Conservation (phyloP, 345 rosid species). For the Eucalyptus curtisii region DNA sequence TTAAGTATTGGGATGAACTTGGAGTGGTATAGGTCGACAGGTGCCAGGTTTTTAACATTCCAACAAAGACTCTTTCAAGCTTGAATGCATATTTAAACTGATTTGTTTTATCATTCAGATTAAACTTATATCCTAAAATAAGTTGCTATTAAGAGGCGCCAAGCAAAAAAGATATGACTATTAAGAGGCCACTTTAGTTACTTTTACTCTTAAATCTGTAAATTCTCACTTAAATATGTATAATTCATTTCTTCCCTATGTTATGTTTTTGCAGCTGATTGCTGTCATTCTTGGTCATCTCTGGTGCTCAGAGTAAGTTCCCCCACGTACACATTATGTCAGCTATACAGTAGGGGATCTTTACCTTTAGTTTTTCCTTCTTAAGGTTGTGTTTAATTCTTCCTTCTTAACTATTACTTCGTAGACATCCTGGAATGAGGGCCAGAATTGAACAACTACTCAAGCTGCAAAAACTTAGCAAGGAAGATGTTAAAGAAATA, state of each 20-base stretch:
- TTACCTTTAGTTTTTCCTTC: background rate
- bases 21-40: background rate
- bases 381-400: background rate
- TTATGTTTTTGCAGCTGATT: slow-evolving; percentile 50
- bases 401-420: background rate
- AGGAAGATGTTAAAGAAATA: slow-evolving; percentile 55
- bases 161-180: background rate
- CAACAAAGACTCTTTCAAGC: background rate
- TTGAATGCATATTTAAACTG: background rate
- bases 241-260: background rate
- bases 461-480: slow-evolving; percentile 85
- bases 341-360: background rate
- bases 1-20: background rate
- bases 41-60: background rate
- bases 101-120: background rate
- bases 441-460: slow-evolving; percentile 80
- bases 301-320: slow-evolving; percentile 94
- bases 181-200: background rate
- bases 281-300: slow-evolving; percentile 84
- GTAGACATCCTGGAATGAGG: slow-evolving; percentile 67
- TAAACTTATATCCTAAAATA: background rate
- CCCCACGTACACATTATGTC: background rate
- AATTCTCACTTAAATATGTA: background rate
- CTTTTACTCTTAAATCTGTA: background rate
- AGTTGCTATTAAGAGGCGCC: background rate